Evolutionary conservation across 1,139 yeast species (phyloP), one percentile per base, ranked within the genome.

Genomic region (Scheffersomyces titani): DNA sequence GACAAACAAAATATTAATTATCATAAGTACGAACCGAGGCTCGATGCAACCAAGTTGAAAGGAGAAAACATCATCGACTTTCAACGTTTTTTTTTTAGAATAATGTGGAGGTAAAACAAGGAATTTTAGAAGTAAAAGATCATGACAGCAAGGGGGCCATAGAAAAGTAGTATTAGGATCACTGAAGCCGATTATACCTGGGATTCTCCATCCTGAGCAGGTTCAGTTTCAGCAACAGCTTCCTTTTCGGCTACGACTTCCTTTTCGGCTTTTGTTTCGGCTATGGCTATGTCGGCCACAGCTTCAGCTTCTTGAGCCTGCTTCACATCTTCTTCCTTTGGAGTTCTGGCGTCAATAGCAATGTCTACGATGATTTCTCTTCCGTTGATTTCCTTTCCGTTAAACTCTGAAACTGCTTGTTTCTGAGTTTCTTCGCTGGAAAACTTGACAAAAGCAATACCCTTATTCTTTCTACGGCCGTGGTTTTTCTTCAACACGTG

Each of bases 401-500:
- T 79, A 68, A 81, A 84, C 62, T 82, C 77, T 40, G 74, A 76
- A 59, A 85, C 77, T 18, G 85, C 87, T 63, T 72, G 65, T 65
- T 75, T 70, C 68, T 84, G 88, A 50, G 70, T 67, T 60, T 80
- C 84, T 61, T 81, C 82, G 63, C 70, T 69, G 47, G 76, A 67
- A 64, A 86, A 83, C 64, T 80, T 84, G 57, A 85, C 83, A 71
- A 86, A 86, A 3, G 89, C 90, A 71, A 83, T 84, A 52, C 90
- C 90, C 70, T 83, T 84, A 70, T 85, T 85, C 51, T 70, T 73
- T 55, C 74, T 67, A 60, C 75, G 77, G 50, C 78, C 79, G 56
- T 70, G 66, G 44, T 72, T 77, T 63, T 74, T 75, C 62, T 72
- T 70, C 61, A 79, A 72, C 44, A 81, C 62, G 54, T 71, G 72